These are phyloP conservation scores for Solioccasus polychromus DNA, from an alignment of 768 basidiomycete species.

Conservation along the genomic window DNA sequence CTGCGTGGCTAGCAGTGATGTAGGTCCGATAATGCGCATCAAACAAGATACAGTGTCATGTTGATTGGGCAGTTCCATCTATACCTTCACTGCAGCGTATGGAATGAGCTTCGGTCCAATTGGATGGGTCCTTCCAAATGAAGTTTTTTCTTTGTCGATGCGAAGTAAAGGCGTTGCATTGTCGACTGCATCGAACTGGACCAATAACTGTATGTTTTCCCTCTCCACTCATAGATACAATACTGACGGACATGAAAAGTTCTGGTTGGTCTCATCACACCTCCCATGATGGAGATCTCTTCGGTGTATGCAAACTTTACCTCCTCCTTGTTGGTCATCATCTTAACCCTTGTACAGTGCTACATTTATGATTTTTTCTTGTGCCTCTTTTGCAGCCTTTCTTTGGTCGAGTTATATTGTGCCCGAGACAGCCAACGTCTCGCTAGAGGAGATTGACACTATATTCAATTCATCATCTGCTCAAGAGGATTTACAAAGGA, in stretches of 20 bases:
- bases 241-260: too few species aligned
- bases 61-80: slow-evolving; percentile 51
- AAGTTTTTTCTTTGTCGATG: slow-evolving; percentile 78
- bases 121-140: slow-evolving; percentile 81
- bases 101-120: slow-evolving; percentile 78
- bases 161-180: slow-evolving; percentile 80
- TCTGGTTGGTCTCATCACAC: slow-evolving; percentile 72
- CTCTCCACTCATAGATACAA: too few species aligned
- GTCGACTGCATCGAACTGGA: slow-evolving; percentile 84
- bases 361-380: slow-evolving; percentile 67
- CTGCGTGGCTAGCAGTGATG: slow-evolving; percentile 70
- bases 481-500: slow-evolving; percentile 48
- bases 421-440: slow-evolving; percentile 75
- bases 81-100: slow-evolving; percentile 74
- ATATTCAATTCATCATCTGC: slow-evolving; percentile 62
- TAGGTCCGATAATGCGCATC: slow-evolving; percentile 32
- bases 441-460: slow-evolving; percentile 73
- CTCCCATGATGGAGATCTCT: slow-evolving; percentile 59
- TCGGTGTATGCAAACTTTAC: slow-evolving; percentile 58
- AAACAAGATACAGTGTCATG: too few species aligned
- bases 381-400: slow-evolving; percentile 63
- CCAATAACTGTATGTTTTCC: slow-evolving; percentile 76
- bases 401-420: slow-evolving; percentile 68
- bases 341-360: slow-evolving; percentile 35
- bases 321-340: too few species aligned